phyloP scores from a whole-genome alignment of 176 grass and related monocot genomes.

The Luzula sylvatica region DNA sequence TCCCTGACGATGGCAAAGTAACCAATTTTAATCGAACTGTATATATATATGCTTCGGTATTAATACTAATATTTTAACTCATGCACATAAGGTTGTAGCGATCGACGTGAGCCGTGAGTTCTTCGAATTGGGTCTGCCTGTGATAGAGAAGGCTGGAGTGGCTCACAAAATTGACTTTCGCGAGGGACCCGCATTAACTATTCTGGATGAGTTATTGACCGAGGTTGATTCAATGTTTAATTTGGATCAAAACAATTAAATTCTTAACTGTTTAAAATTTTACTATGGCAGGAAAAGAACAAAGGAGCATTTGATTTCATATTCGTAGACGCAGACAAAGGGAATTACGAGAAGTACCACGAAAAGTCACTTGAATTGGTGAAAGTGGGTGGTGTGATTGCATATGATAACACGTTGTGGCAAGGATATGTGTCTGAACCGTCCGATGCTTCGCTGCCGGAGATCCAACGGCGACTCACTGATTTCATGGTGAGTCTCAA shows the following conservation, averaged over 20 bases:
- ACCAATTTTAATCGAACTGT: background rate
- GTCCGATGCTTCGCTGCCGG: slow-evolving; percentile 14
- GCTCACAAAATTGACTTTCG: slow-evolving; percentile 64
- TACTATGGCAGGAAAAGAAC: slow-evolving; percentile 35
- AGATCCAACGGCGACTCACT: slow-evolving; percentile 8
- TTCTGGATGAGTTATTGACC: background rate
- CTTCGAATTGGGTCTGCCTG: slow-evolving; percentile 47
- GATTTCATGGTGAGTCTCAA: slow-evolving; percentile 26
- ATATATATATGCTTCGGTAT: background rate
- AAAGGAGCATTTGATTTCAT: slow-evolving; percentile 43
- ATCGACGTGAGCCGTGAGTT: slow-evolving; percentile 42
- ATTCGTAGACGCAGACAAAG: slow-evolving; percentile 63
- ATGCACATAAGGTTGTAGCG: slow-evolving; percentile 56
- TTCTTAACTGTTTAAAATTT: too few relatives aligned
- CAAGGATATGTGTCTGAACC: slow-evolving; percentile 19
- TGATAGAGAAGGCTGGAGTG: slow-evolving; percentile 60
- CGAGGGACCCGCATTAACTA: slow-evolving; percentile 10
- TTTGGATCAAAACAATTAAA: too few relatives aligned
- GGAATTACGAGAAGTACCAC: slow-evolving; percentile 49
- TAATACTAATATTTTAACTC: background rate
- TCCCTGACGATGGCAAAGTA: slow-evolving; percentile 49
- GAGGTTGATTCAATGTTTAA: too few relatives aligned
- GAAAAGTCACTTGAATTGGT: slow-evolving; percentile 44
- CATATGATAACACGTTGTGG: slow-evolving; percentile 59
- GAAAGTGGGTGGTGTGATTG: slow-evolving; percentile 40